Evolutionary conservation across 441 rosid genomes (phyloP).

Genomic region (Arabidopsis lyrata): DNA sequence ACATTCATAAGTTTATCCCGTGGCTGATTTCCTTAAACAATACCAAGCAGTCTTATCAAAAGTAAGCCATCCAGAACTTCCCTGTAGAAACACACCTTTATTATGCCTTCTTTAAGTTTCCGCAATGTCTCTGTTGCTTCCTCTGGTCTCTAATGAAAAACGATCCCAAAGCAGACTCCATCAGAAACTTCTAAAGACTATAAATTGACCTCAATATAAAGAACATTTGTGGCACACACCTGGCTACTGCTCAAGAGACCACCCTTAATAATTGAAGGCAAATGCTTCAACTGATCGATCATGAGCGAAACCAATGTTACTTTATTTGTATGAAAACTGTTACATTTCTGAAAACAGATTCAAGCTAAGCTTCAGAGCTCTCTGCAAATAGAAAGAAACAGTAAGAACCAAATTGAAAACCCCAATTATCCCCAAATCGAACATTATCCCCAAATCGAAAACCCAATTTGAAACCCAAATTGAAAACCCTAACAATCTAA

Average conservation of each 20-base stretch:
- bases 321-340: too few relatives aligned
- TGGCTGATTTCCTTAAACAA: too few relatives aligned
- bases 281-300: slow-evolving; percentile 92
- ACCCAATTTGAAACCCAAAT: too few relatives aligned
- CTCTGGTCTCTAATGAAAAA: slow-evolving; percentile 64
- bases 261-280: slow-evolving; percentile 74
- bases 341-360: too few relatives aligned
- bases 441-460: too few relatives aligned
- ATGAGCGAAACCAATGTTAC: slow-evolving; percentile 93
- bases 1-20: neutral
- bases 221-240: slow-evolving; percentile 50
- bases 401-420: too few relatives aligned
- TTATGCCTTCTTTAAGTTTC: slow-evolving; percentile 66
- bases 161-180: slow-evolving; percentile 2
- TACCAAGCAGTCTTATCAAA: too few relatives aligned
- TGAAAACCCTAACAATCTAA: too few relatives aligned
- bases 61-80: too few relatives aligned
- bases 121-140: slow-evolving; percentile 77
- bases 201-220: neutral
- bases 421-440: too few relatives aligned
- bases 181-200: slow-evolving; percentile 24
- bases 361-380: too few relatives aligned
- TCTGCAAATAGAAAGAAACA: too few relatives aligned
- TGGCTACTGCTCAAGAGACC: slow-evolving; percentile 83
- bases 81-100: slow-evolving; percentile 82